Evolutionary conservation across 306 rosid species (phyloP), one percentile per base, ranked within the genome.

Genomic region (Vigna radiata): DNA sequence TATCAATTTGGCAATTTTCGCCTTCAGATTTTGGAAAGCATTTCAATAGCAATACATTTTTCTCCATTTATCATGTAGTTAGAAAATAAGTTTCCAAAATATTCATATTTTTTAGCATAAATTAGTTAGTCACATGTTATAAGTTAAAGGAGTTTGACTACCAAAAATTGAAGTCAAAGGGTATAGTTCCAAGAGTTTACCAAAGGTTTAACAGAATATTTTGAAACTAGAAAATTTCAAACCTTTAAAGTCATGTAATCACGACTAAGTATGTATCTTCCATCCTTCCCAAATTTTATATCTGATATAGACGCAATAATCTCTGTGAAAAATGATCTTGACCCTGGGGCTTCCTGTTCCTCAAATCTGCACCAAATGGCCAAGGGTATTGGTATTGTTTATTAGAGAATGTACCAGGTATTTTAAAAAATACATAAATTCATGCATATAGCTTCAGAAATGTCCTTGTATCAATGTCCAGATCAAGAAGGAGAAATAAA

Each of bases 211-310:
- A 69, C 73, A 62, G 16, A 77, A 29, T 16, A 44, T 66, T 71
- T 70, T n/a, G 27, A 65, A 33, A 71, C 27, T 15, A 18, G 54
- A 70, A 55, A 72, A 56, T 53, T 29, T 50, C 72, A 76, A 76
- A 96, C 99, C 99, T 96, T 96, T 29, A 96, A 91, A 81, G 97
- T 90, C 99, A 96, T 96, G 83, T 96, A 96, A 85, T 96, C 99
- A 69, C 99, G 98, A 66, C 98, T 91, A 58, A 96, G 98, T 76
- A 96, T 84, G 83, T 96, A 87, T 86, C 97, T 90, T 73, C 99
- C 99, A 59, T 88, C 88, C 83, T 90, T 96, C 66, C 90, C 90
- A 80, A 96, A 96, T 83, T 93, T 96, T 61, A 96, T 93, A 85
- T 96, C 99, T 10, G 99, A 96, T 75, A 96, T 88, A 56, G 99